These are phyloP conservation scores for Pseudozyma sp. DNA, from an alignment of 1,284 basidiomycete species.

Conservation along the genomic window DNA sequence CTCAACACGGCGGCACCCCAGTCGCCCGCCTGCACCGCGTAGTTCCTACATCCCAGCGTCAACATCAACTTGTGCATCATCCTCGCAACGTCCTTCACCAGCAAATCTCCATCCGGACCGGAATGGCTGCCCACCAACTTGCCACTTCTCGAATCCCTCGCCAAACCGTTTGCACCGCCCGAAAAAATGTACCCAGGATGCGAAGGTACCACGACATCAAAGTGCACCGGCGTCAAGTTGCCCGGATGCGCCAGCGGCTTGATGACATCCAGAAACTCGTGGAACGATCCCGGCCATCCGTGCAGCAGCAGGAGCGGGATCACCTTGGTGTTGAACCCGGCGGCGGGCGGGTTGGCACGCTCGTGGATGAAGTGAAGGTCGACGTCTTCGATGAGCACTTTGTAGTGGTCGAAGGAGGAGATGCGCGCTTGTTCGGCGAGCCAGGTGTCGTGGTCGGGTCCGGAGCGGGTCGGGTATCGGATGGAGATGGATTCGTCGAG, in stretches of 20 bases:
- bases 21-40: constrained; percentile 58
- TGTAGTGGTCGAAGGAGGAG: constrained; percentile 52
- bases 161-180: constrained; percentile 23
- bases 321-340: constrained; percentile 43
- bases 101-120: constrained; percentile 50
- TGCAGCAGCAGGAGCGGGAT: constrained; percentile 68
- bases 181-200: constrained; percentile 65
- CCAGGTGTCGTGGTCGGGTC: constrained; percentile 58
- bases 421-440: constrained; percentile 43
- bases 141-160: constrained; percentile 21
- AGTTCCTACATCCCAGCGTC: constrained; percentile 50
- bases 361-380: constrained; percentile 66
- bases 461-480: constrained; percentile 15
- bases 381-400: constrained; percentile 55
- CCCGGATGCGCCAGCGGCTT: constrained; percentile 63
- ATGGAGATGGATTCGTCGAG: constrained; percentile 15
- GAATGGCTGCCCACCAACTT: constrained; percentile 34
- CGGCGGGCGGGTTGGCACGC: constrained; percentile 35
- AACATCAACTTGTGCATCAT: constrained; percentile 59
- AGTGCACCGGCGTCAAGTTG: constrained; percentile 38
- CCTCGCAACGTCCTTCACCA: constrained; percentile 52
- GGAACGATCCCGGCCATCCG: constrained; percentile 65
- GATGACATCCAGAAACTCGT: constrained; percentile 65
- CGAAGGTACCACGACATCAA: constrained; percentile 66
- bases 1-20: constrained; percentile 52